A percentile compares a stretch with the other conserved stretches of the same genome.
These are phyloP conservation scores for Capsicum rhomboideum DNA, from an alignment of 257 asterid species.

Conservation along the genomic window DNA sequence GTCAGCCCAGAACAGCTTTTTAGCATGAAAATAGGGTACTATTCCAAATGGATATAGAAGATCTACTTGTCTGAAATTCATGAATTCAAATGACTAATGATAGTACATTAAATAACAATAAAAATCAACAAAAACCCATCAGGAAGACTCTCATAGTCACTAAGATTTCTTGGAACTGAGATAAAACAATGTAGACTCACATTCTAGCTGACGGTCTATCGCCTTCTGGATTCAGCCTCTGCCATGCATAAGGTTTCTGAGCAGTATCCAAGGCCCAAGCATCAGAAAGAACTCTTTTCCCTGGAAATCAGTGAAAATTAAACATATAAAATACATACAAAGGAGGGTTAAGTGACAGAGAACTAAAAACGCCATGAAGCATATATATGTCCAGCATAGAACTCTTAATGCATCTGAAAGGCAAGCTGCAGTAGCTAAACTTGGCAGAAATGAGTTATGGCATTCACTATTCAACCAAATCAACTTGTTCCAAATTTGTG, in stretches of 20 bases:
- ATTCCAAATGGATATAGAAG: neutral
- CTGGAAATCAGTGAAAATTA: conserved; percentile 27
- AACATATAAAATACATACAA: neutral
- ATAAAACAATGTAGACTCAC: conserved; percentile 42
- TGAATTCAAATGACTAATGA: neutral
- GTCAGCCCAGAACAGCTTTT: neutral
- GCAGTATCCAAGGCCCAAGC: conserved; percentile 99
- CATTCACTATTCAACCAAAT: neutral
- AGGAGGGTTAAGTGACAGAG: neutral
- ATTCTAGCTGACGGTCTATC: conserved; percentile 93
- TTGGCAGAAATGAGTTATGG: neutral
- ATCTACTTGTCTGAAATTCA: neutral
- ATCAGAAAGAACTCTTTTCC: conserved; percentile 91
- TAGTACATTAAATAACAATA: neutral
- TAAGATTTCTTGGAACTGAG: neutral
- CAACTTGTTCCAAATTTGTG: neutral
- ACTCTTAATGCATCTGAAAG: neutral
- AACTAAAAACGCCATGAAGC: neutral
- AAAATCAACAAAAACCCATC: neutral
- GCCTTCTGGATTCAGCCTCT: conserved; percentile 93
- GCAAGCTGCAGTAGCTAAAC: neutral
- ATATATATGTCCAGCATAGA: neutral
- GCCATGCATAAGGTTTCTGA: conserved; percentile 96
- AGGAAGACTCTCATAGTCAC: neutral
- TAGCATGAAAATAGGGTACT: neutral